Evolutionary conservation across 352 stramenopile species (phyloP).

Genomic region (Pythium aristosporum): DNA sequence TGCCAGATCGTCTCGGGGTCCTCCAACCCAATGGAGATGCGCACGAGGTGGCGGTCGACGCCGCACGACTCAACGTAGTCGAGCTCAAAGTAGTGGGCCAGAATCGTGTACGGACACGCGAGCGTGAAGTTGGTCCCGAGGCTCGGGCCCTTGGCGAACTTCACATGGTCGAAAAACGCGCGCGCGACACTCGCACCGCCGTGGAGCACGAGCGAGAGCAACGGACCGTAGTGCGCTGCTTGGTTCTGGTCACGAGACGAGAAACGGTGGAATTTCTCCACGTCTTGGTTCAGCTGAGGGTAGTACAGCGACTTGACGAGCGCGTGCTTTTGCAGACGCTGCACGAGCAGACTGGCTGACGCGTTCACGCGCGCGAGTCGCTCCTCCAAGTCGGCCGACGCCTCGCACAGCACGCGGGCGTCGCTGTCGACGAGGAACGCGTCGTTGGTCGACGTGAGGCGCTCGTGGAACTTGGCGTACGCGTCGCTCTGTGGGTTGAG

Average conservation of each 20-base stretch:
- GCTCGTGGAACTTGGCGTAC: slow-evolving; percentile 43
- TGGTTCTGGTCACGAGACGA: slow-evolving; percentile 23
- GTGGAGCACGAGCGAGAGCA: slow-evolving; percentile 88
- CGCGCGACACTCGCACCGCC: slow-evolving; percentile 61
- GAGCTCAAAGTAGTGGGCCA: slow-evolving; percentile 93
- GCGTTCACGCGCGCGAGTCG: slow-evolving; percentile 81
- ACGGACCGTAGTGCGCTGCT: slow-evolving; percentile 66
- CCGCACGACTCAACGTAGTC: slow-evolving; percentile 90
- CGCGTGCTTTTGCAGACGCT: slow-evolving; percentile 67
- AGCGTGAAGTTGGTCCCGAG: slow-evolving; percentile 95
- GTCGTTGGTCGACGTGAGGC: slow-evolving; percentile 40
- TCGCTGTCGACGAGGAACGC: slow-evolving; percentile 68
- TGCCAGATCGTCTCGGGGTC: slow-evolving; percentile 71
- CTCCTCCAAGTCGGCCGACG: slow-evolving; percentile 66
- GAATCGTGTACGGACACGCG: slow-evolving; percentile 89
- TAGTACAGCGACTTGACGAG: slow-evolving; percentile 89
- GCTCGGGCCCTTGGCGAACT: slow-evolving; percentile 83
- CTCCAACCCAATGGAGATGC: slow-evolving; percentile 92
- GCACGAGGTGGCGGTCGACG: slow-evolving; percentile 89
- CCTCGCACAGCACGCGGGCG: slow-evolving; percentile 42
- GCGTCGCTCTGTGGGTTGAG: slow-evolving; percentile 66
- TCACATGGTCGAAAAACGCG: slow-evolving; percentile 89
- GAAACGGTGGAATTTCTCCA: slow-evolving; percentile 70
- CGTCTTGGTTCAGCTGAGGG: slow-evolving; percentile 52
- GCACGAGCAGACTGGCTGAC: slow-evolving; percentile 64